Evolutionary conservation across 345 rosid species (phyloP).

Genomic region (Lenwebbia sp.): DNA sequence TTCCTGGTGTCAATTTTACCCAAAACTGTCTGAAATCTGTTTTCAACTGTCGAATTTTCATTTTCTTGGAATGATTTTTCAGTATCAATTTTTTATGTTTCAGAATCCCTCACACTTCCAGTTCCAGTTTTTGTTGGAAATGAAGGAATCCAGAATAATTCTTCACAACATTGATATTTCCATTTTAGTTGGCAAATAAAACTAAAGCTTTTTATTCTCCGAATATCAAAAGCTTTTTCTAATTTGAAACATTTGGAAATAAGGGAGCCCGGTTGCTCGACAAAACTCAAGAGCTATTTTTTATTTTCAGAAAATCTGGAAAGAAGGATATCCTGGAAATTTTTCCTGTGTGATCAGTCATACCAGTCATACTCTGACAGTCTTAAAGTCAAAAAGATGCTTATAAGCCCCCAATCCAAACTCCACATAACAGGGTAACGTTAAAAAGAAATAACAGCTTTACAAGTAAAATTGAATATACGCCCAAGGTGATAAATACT

Average conservation of each 20-base stretch:
- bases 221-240: background rate
- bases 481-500: background rate
- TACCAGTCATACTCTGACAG: background rate
- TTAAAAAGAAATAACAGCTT: background rate
- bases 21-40: background rate
- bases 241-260: background rate
- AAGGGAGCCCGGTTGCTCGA: background rate
- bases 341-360: background rate
- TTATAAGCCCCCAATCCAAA: background rate
- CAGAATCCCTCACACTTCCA: background rate
- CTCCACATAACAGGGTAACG: background rate
- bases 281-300: background rate
- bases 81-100: background rate
- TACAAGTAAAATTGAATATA: background rate
- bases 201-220: background rate
- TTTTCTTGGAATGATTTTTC: background rate
- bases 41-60: background rate
- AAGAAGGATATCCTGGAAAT: background rate
- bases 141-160: background rate
- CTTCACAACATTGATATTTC: background rate
- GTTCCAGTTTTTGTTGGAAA: background rate
- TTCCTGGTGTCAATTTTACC: background rate
- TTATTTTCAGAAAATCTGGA: background rate
- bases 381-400: background rate
- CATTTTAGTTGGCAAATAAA: background rate